Base-by-base conservation (phyloP, 73 alveolate genomes). In the Tetrahymena elliotti region DNA sequence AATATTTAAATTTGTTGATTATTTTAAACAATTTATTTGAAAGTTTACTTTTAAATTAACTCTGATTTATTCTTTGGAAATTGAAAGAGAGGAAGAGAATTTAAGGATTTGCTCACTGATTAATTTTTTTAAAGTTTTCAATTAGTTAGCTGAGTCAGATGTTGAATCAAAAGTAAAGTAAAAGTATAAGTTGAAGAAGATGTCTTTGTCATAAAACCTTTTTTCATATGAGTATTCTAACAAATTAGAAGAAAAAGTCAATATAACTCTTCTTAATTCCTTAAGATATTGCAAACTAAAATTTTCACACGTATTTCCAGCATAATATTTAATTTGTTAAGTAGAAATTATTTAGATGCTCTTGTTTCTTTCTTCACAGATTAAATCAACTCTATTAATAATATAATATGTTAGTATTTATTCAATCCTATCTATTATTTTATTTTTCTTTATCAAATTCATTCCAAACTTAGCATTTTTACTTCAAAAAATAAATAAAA, bases 241-340 rank as follows among this genome's bases (percentile, higher is more conserved):
- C 88, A 68, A 31, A 68, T 68, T 68, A 6, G 36, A 68, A 68
- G 88, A 68, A 68, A 68, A 68, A 68, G 88, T 68, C n/a, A 68
- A 68, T 68, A 68, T 31, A 68, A 68, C 88, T 68, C 88, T 68
- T 68, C 88, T 68, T 68, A 68, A 68, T 68, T 68, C 88, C 88
- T 68, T 68, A 68, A 68, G 88, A 27, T 68, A n/a, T 68, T 68
- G 88, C 88, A 22, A n/a, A 24, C 36, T 31, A 31, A 68, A 27
- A 68, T 68, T 68, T 68, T 68, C 88, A 68, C 88, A 68, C 88
- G 88, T 68, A 68, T 68, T 68, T 68, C 88, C 88, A 68, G 88
- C 88, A 68, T 68, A 68, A 31, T 68, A 68, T 68, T 68, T n/a
- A 6, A 68, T 68, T 7, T 24, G 24, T 7, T 68, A 68, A 68